A percentile compares a stretch with the other conserved stretches of the same genome.
Evolutionary conservation across 768 basidiomycete genomes (phyloP).

Genomic region (Mycena amicta): DNA sequence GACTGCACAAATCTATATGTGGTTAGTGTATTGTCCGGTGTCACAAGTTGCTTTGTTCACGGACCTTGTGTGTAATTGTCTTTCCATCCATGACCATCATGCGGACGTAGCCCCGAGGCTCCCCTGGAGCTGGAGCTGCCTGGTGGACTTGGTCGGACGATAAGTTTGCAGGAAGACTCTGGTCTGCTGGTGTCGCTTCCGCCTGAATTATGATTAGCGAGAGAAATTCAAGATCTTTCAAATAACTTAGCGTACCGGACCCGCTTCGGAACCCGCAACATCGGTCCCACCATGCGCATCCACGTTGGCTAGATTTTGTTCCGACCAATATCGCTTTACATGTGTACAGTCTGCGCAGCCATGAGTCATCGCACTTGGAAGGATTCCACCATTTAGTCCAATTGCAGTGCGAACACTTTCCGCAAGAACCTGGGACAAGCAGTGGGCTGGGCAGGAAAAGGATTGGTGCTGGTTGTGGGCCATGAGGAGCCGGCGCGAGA

Average conservation of each 20-base stretch:
- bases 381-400: conserved; percentile 12
- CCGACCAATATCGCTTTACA: conserved; percentile 16
- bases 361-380: conserved; percentile 15
- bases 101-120: conserved; percentile 19
- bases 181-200: neutral
- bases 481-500: conserved; percentile 14
- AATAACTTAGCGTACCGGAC: neutral
- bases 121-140: conserved; percentile 1
- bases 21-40: neutral
- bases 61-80: conserved; percentile 18
- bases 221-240: neutral
- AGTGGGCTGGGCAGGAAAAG: conserved; percentile 15
- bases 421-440: neutral
- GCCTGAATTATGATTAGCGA: neutral
- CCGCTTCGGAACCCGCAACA: neutral
- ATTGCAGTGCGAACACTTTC: conserved; percentile 1
- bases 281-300: neutral
- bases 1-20: conserved; percentile 8
- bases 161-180: neutral
- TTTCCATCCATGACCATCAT: conserved; percentile 29
- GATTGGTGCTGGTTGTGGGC: conserved; percentile 2
- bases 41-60: neutral
- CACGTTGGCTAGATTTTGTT: conserved; percentile 1
- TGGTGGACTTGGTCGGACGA: neutral
- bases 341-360: conserved; percentile 24